phyloP scores from a whole-genome alignment of 177 flowering plant species.

The Vitis hybrid region DNA sequence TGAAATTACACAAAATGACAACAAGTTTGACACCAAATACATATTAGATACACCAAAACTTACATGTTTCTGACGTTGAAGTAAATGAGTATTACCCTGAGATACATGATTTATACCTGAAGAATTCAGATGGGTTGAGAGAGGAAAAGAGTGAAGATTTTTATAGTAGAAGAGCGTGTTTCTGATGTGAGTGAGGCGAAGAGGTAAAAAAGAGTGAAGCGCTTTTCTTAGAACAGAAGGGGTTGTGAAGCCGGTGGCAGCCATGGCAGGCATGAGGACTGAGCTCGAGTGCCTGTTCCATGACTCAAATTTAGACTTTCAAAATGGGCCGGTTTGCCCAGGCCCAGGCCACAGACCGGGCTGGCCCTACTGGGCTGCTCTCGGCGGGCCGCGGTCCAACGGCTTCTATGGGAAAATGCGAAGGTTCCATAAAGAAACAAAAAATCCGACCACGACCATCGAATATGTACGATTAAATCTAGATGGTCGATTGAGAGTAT shows the following conservation, averaged over 20 bases:
- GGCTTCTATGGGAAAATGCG: too few species aligned
- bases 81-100: background rate
- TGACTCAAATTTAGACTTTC: background rate
- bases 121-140: conserved; percentile 10
- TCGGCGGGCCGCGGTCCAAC: too few species aligned
- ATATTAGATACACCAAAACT: background rate
- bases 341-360: background rate
- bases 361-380: too few species aligned
- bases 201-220: conserved; percentile 8
- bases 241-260: conserved; percentile 24
- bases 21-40: background rate
- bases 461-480: too few species aligned
- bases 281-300: background rate
- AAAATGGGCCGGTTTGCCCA: background rate
- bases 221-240: conserved; percentile 27
- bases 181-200: conserved; percentile 9
- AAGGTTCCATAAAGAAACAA: too few species aligned
- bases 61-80: background rate
- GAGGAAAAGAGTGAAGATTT: conserved; percentile 14
- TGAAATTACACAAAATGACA: background rate
- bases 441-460: too few species aligned
- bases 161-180: conserved; percentile 7
- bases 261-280: conserved; percentile 21
- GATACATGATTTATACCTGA: conserved; percentile 23
- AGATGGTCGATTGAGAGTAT: too few species aligned